Percentiles rank a stretch among this genome's conserved stretches.
Conservation (phyloP, 805 yeast genomes). For the Candida yuanshanica region DNA sequence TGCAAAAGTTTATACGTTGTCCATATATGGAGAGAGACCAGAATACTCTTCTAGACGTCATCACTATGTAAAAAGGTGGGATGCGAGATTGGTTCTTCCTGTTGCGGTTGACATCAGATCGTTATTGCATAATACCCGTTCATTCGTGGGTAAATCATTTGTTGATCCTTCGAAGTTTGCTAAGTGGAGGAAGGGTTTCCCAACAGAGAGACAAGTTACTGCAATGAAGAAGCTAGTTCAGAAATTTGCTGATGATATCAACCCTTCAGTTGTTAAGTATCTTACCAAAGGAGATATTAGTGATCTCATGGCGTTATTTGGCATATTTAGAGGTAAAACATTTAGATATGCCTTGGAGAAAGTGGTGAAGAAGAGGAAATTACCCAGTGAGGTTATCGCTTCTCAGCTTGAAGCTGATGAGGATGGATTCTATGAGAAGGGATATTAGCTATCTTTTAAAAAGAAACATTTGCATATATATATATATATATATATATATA, state of each 20-base stretch:
- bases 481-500: too few relatives aligned
- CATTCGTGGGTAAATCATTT: slow-evolving; percentile 1
- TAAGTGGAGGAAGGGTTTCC: slow-evolving; percentile 27
- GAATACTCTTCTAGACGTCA: slow-evolving; percentile 3
- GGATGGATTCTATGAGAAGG: neutral
- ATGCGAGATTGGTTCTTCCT: slow-evolving; percentile 14
- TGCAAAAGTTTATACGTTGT: slow-evolving; percentile 16
- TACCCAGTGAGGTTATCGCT: neutral
- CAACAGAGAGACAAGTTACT: slow-evolving; percentile 25
- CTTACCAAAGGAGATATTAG: slow-evolving; percentile 11
- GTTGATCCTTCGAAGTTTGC: slow-evolving; percentile 24
- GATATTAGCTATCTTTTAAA: too few relatives aligned
- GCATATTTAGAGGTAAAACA: slow-evolving; percentile 9
- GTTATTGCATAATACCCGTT: slow-evolving; percentile 7
- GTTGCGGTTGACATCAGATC: slow-evolving; percentile 22
- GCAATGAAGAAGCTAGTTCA: slow-evolving; percentile 7
- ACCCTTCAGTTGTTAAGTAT: neutral
- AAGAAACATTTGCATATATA: too few relatives aligned
- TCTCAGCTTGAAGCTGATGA: neutral
- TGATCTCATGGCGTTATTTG: slow-evolving; percentile 7
- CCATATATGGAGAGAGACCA: slow-evolving; percentile 10
- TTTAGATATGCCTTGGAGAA: slow-evolving; percentile 1
- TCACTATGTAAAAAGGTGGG: slow-evolving; percentile 15
- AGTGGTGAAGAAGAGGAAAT: neutral
- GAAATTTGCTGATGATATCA: neutral